Evolutionary conservation across 768 basidiomycete genomes (phyloP).

Genomic region (Kondoa subrosea): DNA sequence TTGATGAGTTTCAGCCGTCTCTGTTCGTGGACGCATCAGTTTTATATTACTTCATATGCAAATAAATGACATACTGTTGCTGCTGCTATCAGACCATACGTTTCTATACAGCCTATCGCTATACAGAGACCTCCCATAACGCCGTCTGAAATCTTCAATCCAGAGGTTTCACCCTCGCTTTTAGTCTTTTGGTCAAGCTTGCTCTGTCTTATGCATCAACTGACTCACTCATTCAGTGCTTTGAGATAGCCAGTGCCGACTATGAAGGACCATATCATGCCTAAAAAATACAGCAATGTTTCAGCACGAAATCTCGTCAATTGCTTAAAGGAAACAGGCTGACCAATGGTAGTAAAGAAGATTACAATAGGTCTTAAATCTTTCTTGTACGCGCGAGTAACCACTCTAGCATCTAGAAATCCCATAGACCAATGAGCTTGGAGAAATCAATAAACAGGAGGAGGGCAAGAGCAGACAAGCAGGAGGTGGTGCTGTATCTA

Average conservation of each 20-base stretch:
- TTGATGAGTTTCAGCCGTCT: slow-evolving; percentile 3
- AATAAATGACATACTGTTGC: neutral
- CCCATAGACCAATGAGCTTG: neutral
- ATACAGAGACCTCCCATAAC: slow-evolving; percentile 19
- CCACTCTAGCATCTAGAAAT: neutral
- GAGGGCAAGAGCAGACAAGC: neutral
- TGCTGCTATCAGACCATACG: slow-evolving; percentile 1
- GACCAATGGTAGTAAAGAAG: neutral
- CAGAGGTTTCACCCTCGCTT: neutral
- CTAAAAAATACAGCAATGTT: neutral
- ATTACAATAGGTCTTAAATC: neutral
- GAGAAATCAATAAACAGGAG: neutral
- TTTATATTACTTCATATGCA: neutral
- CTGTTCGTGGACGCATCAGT: neutral
- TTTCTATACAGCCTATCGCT: neutral
- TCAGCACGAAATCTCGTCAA: neutral
- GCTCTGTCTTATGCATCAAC: no score
- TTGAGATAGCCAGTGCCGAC: slow-evolving; percentile 1
- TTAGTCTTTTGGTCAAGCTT: no score
- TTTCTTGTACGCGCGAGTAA: neutral
- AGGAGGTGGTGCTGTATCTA: neutral
- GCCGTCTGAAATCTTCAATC: neutral
- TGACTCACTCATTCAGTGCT: neutral
- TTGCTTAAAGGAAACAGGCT: no score
- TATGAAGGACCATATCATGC: neutral